Evolutionary conservation across 1,284 basidiomycete species (phyloP), one percentile per base, ranked within the genome.

Genomic region (Austroboletus olivaceoglutinosus): DNA sequence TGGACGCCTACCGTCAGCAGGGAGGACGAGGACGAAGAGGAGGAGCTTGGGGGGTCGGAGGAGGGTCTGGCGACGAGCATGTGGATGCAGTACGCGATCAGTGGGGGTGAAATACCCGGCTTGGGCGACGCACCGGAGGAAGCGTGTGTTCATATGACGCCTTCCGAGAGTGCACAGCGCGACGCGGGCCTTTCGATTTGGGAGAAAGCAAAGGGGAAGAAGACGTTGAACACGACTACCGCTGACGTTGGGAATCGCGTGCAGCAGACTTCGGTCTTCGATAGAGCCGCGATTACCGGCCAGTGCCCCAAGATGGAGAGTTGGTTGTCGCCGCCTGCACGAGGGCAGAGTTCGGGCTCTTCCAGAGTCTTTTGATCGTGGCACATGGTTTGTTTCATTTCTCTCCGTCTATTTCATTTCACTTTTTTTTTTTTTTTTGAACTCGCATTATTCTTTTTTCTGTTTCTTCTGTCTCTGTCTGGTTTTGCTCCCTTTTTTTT

Each of bases 221-320:
- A 56, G 57, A 52, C 50, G 54, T 40, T 43, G 54, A 50, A 48
- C 43, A 34, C 54, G 21, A 34, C 43, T 22, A 41, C 42, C 30
- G 52, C 48, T 43, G 62, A 67, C 42, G 2, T 40, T 45, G 64
- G 57, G 39, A 61, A 58, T 50, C 64, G 60, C 54, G 58, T 34
- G 41, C 65, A 63, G 47, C 59, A 62, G 51, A 41, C 64, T 21
- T 47, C 65, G 36, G 57, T 31, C 51, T 56, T 56, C 46, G 64
- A 65, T 58, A 67, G 56, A 59, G 63, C 64, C 52, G 63, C 55
- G 41, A 13, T 60, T 37, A 41, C 62, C 44, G 64, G 60, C 33
- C 64, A 62, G 37, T 66, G 64, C 66, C 67, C 66, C 47, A 68
- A 69, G 61, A 64, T 68, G 68, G 64, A 67, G 55, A 68, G 46